Percentiles rank a stretch among this genome's conserved stretches.
Evolutionary conservation across 441 rosid species (phyloP).

Genomic region (Croton laevigatus): DNA sequence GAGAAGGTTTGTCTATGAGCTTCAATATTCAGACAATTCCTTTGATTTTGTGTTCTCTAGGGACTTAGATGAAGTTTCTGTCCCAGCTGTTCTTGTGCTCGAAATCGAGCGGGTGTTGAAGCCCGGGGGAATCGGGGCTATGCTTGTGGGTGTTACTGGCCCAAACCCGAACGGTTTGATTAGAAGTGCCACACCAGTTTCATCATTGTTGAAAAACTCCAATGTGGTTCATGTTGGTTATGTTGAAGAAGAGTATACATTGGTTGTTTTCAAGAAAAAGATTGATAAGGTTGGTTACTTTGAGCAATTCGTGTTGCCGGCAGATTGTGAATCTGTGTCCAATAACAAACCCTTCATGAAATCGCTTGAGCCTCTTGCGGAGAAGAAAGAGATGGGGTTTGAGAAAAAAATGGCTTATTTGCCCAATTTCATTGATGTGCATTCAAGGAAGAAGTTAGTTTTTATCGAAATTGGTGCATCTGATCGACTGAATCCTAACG

Average conservation of each 20-base stretch:
- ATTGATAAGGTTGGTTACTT: conserved; percentile 31
- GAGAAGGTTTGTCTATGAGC: conserved; percentile 43
- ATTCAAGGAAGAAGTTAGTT: conserved; percentile 44
- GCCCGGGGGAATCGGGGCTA: conserved; percentile 67
- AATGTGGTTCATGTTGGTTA: conserved; percentile 50
- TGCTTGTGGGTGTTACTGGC: conserved; percentile 44
- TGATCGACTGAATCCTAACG: conserved; percentile 42
- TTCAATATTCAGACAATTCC: conserved; percentile 45
- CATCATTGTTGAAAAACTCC: conserved; percentile 56
- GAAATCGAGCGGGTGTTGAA: conserved; percentile 68
- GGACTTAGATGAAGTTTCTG: conserved; percentile 50
- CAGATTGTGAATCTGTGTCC: conserved; percentile 46
- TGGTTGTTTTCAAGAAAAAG: conserved; percentile 62
- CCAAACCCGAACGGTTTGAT: conserved; percentile 46
- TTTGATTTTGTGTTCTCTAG: conserved; percentile 61
- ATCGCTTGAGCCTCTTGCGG: conserved; percentile 53
- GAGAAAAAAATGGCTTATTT: conserved; percentile 45
- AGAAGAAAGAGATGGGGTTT: conserved; percentile 33
- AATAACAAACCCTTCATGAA: conserved; percentile 41
- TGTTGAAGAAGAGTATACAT: conserved; percentile 41
- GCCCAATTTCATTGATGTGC: conserved; percentile 49
- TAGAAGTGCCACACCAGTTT: conserved; percentile 51
- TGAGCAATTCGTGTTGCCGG: conserved; percentile 42
- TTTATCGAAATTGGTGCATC: conserved; percentile 62
- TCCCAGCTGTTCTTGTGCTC: conserved; percentile 54